Evolutionary conservation across 305 asterid species (phyloP).

Genomic region (Nicotiana rustica): DNA sequence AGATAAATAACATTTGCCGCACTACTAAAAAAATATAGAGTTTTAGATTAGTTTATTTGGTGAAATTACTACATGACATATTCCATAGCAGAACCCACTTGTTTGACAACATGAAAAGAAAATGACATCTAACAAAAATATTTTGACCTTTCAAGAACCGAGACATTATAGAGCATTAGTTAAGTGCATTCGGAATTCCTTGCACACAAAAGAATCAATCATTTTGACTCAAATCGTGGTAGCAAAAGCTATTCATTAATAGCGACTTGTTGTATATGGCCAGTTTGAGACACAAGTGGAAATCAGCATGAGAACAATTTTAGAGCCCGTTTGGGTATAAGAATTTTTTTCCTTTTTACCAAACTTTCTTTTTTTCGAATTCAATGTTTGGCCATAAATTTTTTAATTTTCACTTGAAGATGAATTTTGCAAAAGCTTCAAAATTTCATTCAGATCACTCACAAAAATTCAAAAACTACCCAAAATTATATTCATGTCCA

Average conservation of each 20-base stretch:
- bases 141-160: neutral
- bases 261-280: neutral
- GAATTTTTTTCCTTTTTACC: too few species aligned
- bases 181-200: constrained; percentile 38
- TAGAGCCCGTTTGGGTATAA: neutral
- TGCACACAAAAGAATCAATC: constrained; percentile 20
- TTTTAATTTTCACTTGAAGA: too few species aligned
- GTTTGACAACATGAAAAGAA: neutral
- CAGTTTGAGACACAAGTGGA: constrained; percentile 20
- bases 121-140: neutral
- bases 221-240: constrained; percentile 17
- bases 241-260: constrained; percentile 1
- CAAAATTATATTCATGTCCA: too few species aligned
- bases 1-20: neutral
- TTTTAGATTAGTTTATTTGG: neutral
- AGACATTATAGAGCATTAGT: neutral
- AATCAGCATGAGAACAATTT: constrained; percentile 14
- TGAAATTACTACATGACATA: constrained; percentile 6
- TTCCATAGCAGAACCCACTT: constrained; percentile 14
- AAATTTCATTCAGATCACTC: too few species aligned
- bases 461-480: too few species aligned
- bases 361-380: too few species aligned
- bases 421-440: too few species aligned
- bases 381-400: too few species aligned
- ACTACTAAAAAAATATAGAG: neutral